Evolutionary conservation across 345 rosid genomes (phyloP).

Genomic region (Erysimum cheiranthoides): DNA sequence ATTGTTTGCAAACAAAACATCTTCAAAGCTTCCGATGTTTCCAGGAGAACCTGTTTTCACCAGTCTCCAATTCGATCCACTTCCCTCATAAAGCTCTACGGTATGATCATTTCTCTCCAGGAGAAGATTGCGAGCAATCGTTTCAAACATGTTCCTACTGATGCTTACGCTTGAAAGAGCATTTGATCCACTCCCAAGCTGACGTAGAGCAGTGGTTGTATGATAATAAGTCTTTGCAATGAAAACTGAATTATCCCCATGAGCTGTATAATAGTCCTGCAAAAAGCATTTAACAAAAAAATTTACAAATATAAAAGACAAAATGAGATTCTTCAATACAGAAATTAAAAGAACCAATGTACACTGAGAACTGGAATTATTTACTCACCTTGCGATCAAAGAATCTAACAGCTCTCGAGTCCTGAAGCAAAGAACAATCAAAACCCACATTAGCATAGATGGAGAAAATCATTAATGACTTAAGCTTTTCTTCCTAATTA

Average conservation of each 20-base stretch:
- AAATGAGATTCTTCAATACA: background rate
- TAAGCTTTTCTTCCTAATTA: background rate
- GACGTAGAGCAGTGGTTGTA: conserved; percentile 85
- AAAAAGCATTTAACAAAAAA: conserved; percentile 8
- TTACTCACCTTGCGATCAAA: conserved; percentile 92
- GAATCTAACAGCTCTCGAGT: conserved; percentile 78
- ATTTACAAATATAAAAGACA: background rate
- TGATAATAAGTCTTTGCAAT: conserved; percentile 90
- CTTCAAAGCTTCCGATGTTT: conserved; percentile 94
- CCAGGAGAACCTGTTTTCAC: conserved; percentile 90
- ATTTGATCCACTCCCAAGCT: conserved; percentile 72
- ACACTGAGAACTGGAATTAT: background rate
- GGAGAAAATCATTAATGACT: background rate
- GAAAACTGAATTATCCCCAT: conserved; percentile 88
- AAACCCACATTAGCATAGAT: conserved; percentile 10
- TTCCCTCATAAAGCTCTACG: conserved; percentile 85
- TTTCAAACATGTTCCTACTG: conserved; percentile 89
- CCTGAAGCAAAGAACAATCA: conserved; percentile 55
- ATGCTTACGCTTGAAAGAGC: conserved; percentile 86
- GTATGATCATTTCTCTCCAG: conserved; percentile 92
- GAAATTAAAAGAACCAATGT: background rate
- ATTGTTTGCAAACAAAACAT: conserved; percentile 87
- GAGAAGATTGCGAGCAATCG: conserved; percentile 81
- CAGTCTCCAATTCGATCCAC: conserved; percentile 92
- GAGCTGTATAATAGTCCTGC: conserved; percentile 95